These are phyloP conservation scores for Sequoia sempervirens DNA, from an alignment of 75 land plant genomes.

Conservation along the genomic window DNA sequence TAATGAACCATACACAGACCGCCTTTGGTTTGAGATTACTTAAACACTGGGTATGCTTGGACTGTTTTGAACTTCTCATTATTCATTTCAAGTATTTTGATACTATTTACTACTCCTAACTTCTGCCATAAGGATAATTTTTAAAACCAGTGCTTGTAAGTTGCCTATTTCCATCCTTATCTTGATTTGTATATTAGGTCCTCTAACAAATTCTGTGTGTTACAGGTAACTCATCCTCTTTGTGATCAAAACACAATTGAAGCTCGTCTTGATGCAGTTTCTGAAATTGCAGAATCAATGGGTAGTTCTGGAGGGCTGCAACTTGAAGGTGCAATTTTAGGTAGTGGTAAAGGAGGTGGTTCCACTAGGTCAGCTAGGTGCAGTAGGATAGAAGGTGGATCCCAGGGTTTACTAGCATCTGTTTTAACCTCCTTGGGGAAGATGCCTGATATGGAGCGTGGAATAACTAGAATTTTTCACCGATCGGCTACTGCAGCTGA, in stretches of 20 bases:
- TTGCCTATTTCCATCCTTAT: slow-evolving; percentile 1
- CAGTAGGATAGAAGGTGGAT: too few relatives aligned
- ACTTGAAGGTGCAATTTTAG: slow-evolving; percentile 24
- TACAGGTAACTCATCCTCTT: slow-evolving; percentile 86
- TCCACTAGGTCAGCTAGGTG: too few relatives aligned
- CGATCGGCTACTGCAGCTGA: slow-evolving; percentile 76
- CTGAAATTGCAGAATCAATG: slow-evolving; percentile 82
- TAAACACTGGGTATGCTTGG: slow-evolving; percentile 73
- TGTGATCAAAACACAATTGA: slow-evolving; percentile 62
- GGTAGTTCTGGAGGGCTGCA: slow-evolving; percentile 25
- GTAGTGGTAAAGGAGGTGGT: slow-evolving; percentile 37
- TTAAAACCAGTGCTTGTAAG: neutral
- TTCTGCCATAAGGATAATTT: neutral
- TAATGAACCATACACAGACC: slow-evolving; percentile 84
- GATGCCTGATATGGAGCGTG: slow-evolving; percentile 89
- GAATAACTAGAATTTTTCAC: slow-evolving; percentile 90
- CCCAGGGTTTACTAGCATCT: slow-evolving; percentile 41
- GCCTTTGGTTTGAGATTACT: slow-evolving; percentile 87
- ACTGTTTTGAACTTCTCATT: neutral
- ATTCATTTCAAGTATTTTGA: neutral
- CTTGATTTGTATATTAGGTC: neutral
- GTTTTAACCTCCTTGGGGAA: slow-evolving; percentile 62
- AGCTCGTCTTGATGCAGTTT: slow-evolving; percentile 93
- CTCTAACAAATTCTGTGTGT: neutral
- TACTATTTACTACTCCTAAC: slow-evolving; percentile 1